Base-by-base conservation (phyloP, 2,329 filamentous ascomycete species). In the Teratosphaeria pseudoeucalypti region DNA sequence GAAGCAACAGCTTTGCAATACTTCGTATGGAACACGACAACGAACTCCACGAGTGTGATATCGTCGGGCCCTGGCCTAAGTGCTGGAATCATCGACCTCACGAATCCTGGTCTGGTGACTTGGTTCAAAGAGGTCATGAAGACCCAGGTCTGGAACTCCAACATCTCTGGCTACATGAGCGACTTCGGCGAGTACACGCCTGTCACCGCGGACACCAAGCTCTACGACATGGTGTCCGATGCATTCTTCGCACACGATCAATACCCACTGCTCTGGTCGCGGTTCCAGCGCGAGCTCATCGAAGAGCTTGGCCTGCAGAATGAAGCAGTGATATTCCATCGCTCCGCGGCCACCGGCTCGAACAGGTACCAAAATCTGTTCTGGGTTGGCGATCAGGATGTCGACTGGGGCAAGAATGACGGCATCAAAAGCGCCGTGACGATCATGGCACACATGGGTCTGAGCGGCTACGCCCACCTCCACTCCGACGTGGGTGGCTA, bases 351-450 rank as follows among this genome's bases (percentile, higher is more conserved):
- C 7, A 68, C 72, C 55, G 67, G 64, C 1, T 65, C 71, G 0
- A 70, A 71, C 56, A 65, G 66, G 12, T 64, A 73, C 62, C 72
- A 70, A 64, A 74, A 74, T 57, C 64, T 75, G 7, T 75, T 74
- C 68, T 75, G 73, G 72, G 71, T 69, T 3, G 72, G 73, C 43
- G 73, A 75, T 53, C 71, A 75, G 55, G 67, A 73, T 53, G 70
- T 71, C 19, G 65, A 70, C 53, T 71, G 69, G 68, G 68, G 69
- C 3, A 58, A 68, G 27, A 70, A 73, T 37, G 73, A 75, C 52
- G 72, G 72, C 7, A 70, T 74, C 58, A 72, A 73, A 55, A 69
- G 70, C 19, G 68, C 68, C 27, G 64, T 74, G 27, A 73, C 70
- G 1, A 66, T 70, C 54, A 68, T 71, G 62, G 66, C 68, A 4